Base-by-base conservation (phyloP, 768 basidiomycete species). In the Lactarius deliciosus region DNA sequence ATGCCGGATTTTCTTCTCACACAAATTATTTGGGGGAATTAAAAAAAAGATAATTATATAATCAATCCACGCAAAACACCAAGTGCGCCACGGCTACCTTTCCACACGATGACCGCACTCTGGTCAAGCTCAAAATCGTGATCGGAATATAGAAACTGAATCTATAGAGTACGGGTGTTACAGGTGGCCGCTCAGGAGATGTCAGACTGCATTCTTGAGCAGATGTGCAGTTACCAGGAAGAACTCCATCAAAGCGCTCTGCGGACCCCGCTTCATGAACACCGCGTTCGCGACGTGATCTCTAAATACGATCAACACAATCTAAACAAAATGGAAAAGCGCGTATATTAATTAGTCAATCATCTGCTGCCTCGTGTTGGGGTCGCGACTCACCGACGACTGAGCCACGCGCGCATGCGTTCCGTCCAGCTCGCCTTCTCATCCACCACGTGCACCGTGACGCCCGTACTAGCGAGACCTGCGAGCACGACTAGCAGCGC, bases 401-500 rank as follows among this genome's bases (percentile, higher is more conserved):
- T 63, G 64, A 38, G 60, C 59, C 25, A 71, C 20, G 70, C 70
- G 13, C 30, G 40, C 70, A 69, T 69, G 22, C 70, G 68, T 47
- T 53, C 60, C 62, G 43, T 34, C 70, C 70, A 69, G 18, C 54
- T 63, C 47, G 63, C 57, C 5, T 30, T 36, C 34, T 69, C 68
- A 15, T 69, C 59, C 28, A 71, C 18, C 5, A 71, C 47, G 57
- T 62, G 41, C 6, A 71, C 64, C 15, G 16, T 61, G 25, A 66
- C 55, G 16, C 70, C 68, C 3, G 56, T 6, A 54, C 25, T 57
- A 65, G 78, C 80, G 74, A 94, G 77, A 64, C 78, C 78, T 54
- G 75, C 72, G 71, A 94, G 76, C 43, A 82, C 85, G n/a, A 75
- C 75, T 5, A 92, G 79, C 45, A 96, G 79, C 55, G 80, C 79